Evolutionary conservation across 2,329 filamentous ascomycete species (phyloP), one percentile per base, ranked within the genome.

Genomic region (Akanthomyces uredinophilus): DNA sequence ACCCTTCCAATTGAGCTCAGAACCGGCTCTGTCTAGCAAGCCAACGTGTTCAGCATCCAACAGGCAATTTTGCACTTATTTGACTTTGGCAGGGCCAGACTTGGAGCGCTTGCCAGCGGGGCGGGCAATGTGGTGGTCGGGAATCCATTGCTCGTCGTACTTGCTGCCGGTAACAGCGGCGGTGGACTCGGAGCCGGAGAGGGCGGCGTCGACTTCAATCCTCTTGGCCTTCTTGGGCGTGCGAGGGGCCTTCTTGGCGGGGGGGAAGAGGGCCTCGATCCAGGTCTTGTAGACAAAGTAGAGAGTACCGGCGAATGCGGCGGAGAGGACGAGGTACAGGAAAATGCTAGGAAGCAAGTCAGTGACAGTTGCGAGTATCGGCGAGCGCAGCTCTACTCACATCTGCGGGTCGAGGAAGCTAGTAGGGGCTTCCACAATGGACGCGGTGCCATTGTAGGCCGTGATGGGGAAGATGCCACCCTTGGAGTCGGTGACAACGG

Each of bases 241-340:
- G 81, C 82, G 63, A 83, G 79, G 80, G 46, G 83, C 79, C 66
- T 87, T 86, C 81, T 92, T 90, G 68, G 89, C 87, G 82, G 96
- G 92, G 54, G 95, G 94, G 83, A 98, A 96, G 73, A 99, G 90
- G 16, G 92, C 88, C 71, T 92, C 91, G 78, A 99, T 90, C 92
- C 94, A 98, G 71, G 94, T 96, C 81, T 89, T 95, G 86, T 99
- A 99, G 79, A 97, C 92, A 78, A 96, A 96, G 86, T 94, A 97
- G 74, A 89, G 85, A 60, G 88, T 92, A 65, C 90, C 92, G 67
- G 79, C 86, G 74, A 96, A 96, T 66, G 83, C 85, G 65, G 83
- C 87, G 60, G 88, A 81, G 69, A 99, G 89, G 81, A 98, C 88
- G 74, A 96, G 83, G 82, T 98, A 98, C 66, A 99, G 87, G 87